Percentiles rank a stretch among this genome's conserved stretches.
These are phyloP conservation scores for Septoria linicola DNA, from an alignment of 2,329 filamentous ascomycete species.

Conservation along the genomic window DNA sequence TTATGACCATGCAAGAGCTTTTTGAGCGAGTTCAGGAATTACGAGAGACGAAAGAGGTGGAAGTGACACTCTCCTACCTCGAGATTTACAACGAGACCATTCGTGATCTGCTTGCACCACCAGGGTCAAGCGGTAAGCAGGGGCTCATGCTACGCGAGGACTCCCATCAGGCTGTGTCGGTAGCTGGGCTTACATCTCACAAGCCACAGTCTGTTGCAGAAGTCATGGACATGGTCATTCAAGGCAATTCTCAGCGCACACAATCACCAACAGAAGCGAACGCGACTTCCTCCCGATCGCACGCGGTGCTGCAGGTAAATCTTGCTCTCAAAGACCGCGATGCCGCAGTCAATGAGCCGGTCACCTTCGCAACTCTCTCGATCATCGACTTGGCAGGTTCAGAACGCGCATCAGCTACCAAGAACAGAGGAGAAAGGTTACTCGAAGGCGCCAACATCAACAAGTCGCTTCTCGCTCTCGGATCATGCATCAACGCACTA, in stretches of 20 bases:
- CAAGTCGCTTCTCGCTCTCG: constrained; percentile 90
- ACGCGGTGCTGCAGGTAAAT: constrained; percentile 97
- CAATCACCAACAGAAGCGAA: constrained; percentile 97
- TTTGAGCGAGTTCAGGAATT: constrained; percentile 94
- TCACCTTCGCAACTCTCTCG: constrained; percentile 96
- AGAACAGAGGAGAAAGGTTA: constrained; percentile 88
- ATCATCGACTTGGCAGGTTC: constrained; percentile 97
- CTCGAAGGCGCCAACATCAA: constrained; percentile 98
- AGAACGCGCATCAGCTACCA: constrained; percentile 92
- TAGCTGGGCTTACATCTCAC: constrained; percentile 86
- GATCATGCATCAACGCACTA: constrained; percentile 96
- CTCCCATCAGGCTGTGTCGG: constrained; percentile 86
- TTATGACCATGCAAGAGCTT: constrained; percentile 97
- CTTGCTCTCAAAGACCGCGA: constrained; percentile 92
- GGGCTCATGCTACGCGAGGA: constrained; percentile 93
- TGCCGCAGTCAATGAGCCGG: constrained; percentile 85
- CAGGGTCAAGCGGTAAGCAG: constrained; percentile 72
- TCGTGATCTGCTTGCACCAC: constrained; percentile 85
- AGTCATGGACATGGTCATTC: constrained; percentile 99
- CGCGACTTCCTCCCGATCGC: constrained; percentile 93
- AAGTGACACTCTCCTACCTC: constrained; percentile 88
- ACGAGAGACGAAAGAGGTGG: constrained; percentile 80
- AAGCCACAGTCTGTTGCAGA: constrained; percentile 87
- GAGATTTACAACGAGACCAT: constrained; percentile 99
- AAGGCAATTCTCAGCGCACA: constrained; percentile 89